Evolutionary conservation across 257 asterid species (phyloP), one percentile per base, ranked within the genome.

Genomic region (Eucommia ulmoides): DNA sequence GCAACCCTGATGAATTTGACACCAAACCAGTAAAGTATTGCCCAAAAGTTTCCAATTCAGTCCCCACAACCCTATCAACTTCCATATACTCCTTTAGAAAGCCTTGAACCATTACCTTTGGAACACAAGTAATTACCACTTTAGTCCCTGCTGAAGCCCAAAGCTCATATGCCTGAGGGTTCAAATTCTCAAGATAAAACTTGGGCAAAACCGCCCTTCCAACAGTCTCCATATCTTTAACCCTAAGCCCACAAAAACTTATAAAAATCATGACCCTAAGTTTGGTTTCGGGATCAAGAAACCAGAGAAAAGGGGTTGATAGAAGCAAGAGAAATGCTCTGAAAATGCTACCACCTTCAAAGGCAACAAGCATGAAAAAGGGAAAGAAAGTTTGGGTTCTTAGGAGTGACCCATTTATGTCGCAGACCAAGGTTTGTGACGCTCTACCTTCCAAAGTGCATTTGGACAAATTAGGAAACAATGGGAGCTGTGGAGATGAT

Each of bases 351-450:
- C 97, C 97, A 33, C 85, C 96, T 67, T 88, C 97, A 25, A 88
- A 84, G 9, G 97, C 93, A 21, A 88, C 84, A 1, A 88, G 75
- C 97, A 88, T 88, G 82, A 88, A 84, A 74, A 68, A 88, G 16
- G 97, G 97, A 33, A 84, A 88, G 61, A 84, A 82, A 0, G 94
- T 80, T 6, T 33, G 55, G 1, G 94, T 57, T 45, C 78, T 59
- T 0, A 88, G 58, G 41, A 84, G 38, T 52, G 74, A 65, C 3
- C 75, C 69, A 42, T 78, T 71, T 20, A 84, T 50, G 63, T 84
- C 95, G 60, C 87, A 79, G 15, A 73, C 75, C 7, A 88, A 44
- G 1, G 89, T 81, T 45, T 83, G 68, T 0, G 79, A 54, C 25
- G 51, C 54, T 20, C 82, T 58, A 23, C 26, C 23, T 15, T 42